These are phyloP conservation scores for Kwoniella mangroviensis DNA, from an alignment of 768 basidiomycete species.

Conservation along the genomic window DNA sequence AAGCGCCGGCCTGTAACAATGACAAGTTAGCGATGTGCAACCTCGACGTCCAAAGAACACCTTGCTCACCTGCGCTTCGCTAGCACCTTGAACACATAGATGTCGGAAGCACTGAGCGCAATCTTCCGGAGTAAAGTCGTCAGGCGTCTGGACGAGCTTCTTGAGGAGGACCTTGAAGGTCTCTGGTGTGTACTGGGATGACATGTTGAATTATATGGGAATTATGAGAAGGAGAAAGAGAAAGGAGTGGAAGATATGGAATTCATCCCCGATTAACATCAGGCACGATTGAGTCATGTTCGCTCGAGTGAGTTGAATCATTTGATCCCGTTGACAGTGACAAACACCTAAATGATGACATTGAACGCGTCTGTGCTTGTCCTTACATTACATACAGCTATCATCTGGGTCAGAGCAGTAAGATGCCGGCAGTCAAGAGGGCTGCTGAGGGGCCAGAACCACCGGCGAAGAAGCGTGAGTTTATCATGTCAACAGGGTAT, in stretches of 20 bases:
- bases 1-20: conserved; percentile 75
- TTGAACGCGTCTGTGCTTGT: conserved; percentile 7
- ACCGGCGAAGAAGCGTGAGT: conserved; percentile 28
- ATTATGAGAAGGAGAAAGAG: background rate
- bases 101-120: conserved; percentile 74
- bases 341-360: conserved; percentile 1
- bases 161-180: conserved; percentile 77
- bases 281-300: conserved; percentile 7
- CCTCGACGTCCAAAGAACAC: background rate
- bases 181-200: conserved; percentile 66
- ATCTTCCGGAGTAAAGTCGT: conserved; percentile 64
- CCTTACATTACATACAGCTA: background rate
- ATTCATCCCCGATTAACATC: background rate
- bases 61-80: conserved; percentile 53
- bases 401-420: background rate
- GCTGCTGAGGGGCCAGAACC: conserved; percentile 15
- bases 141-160: conserved; percentile 64
- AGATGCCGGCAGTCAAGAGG: conserved; percentile 24
- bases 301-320: background rate
- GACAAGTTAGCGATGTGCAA: background rate
- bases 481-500: background rate
- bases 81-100: conserved; percentile 51
- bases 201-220: background rate
- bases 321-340: conserved; percentile 24
- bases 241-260: too few species aligned